phyloP scores from a whole-genome alignment of 768 basidiomycete genomes.

The Heimioporus sp. region DNA sequence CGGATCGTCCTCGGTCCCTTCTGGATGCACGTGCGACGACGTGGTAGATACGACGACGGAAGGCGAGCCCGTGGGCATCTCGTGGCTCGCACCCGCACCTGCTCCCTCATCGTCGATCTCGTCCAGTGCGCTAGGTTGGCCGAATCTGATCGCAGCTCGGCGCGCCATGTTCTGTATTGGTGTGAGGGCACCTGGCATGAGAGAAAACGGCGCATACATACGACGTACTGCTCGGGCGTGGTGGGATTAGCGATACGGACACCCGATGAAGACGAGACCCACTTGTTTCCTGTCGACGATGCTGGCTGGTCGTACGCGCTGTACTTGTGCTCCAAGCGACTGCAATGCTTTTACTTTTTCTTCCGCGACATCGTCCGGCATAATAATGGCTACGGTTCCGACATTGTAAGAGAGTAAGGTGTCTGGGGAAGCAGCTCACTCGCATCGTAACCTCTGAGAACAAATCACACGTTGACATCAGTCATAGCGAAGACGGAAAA shows the following conservation, averaged over 20 bases:
- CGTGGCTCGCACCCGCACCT: slow-evolving; percentile 22
- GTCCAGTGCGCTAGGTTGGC: slow-evolving; percentile 35
- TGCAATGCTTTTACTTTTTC: slow-evolving; percentile 88
- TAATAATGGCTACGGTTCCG: slow-evolving; percentile 65
- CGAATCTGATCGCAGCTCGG: slow-evolving; percentile 74
- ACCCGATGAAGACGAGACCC: slow-evolving; percentile 10
- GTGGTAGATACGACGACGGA: slow-evolving; percentile 55
- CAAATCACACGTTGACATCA: background rate
- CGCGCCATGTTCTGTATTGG: slow-evolving; percentile 77
- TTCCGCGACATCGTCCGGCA: slow-evolving; percentile 85
- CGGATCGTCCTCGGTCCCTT: slow-evolving; percentile 30
- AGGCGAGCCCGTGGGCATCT: slow-evolving; percentile 43
- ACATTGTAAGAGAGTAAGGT: background rate
- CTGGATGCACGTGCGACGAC: slow-evolving; percentile 39
- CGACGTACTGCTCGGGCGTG: slow-evolving; percentile 51
- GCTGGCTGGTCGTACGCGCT: slow-evolving; percentile 88
- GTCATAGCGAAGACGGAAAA: background rate
- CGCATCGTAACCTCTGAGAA: slow-evolving; percentile 76
- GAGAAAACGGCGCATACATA: slow-evolving; percentile 35
- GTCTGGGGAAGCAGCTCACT: slow-evolving; percentile 44
- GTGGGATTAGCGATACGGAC: background rate
- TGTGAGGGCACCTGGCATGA: background rate
- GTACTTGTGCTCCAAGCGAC: slow-evolving; percentile 85
- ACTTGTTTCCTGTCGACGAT: slow-evolving; percentile 97
- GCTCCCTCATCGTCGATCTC: slow-evolving; percentile 17